A percentile compares a stretch with the other conserved stretches of the same genome.
Evolutionary conservation across 2,329 filamentous ascomycete species (phyloP).

Genomic region (Aspergillus candidus): DNA sequence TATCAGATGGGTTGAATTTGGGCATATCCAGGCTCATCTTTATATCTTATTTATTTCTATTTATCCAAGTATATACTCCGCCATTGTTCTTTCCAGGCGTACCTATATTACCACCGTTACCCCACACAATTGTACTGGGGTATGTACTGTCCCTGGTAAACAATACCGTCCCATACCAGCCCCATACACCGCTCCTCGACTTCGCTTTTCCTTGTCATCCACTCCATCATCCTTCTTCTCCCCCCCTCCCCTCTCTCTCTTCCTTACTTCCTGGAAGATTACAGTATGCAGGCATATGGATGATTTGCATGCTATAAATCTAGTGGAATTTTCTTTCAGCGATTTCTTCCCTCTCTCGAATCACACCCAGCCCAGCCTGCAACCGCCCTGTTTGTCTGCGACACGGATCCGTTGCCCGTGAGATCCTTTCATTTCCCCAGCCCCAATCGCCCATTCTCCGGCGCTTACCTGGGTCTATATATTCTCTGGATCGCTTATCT

Average conservation of each 20-base stretch:
- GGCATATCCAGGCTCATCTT: too few species aligned
- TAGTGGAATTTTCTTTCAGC: neutral
- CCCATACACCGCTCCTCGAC: too few species aligned
- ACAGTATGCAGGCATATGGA: neutral
- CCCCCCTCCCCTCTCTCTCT: neutral
- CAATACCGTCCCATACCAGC: too few species aligned
- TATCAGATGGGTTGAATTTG: too few species aligned
- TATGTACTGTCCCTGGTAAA: too few species aligned
- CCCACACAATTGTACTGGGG: too few species aligned
- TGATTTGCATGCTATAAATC: neutral
- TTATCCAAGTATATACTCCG: neutral
- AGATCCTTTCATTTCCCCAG: conserved; percentile 10
- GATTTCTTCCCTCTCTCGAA: neutral
- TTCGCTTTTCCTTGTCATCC: neutral
- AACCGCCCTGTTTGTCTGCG: conserved; percentile 4
- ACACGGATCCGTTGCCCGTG: conserved; percentile 3
- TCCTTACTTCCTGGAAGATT: neutral
- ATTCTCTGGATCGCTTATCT: too few species aligned
- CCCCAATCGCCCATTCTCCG: neutral
- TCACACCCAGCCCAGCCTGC: neutral
- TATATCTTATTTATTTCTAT: neutral
- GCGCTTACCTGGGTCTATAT: too few species aligned
- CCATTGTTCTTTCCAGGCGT: too few species aligned
- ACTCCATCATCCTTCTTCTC: neutral
- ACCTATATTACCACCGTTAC: too few species aligned